Percentiles rank a stretch among this genome's conserved stretches.
Conservation (phyloP, 2,329 filamentous ascomycete species). For the Botrytis elliptica region DNA sequence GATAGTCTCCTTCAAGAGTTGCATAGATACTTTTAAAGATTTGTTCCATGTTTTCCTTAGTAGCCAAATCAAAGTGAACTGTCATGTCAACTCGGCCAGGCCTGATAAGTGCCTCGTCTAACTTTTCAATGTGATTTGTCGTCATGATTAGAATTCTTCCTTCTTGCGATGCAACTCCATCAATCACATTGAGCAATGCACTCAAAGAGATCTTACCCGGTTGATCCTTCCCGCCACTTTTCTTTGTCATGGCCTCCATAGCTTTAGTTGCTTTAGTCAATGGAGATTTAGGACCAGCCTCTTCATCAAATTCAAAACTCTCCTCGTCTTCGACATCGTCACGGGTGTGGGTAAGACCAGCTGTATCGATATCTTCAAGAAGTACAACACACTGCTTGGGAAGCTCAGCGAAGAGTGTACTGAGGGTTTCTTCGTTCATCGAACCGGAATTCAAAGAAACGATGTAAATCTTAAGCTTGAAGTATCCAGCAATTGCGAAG, state of each 20-base stretch:
- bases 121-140: constrained; percentile 61
- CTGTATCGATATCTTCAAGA: constrained; percentile 74
- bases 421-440: constrained; percentile 65
- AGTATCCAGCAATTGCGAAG: constrained; percentile 67
- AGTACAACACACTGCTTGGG: constrained; percentile 70
- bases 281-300: neutral
- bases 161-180: constrained; percentile 65
- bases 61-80: constrained; percentile 50
- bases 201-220: constrained; percentile 54
- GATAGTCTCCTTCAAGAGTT: constrained; percentile 40
- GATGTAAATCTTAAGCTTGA: constrained; percentile 71
- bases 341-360: constrained; percentile 59
- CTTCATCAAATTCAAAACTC: neutral
- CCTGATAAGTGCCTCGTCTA: constrained; percentile 60
- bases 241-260: constrained; percentile 43
- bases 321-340: constrained; percentile 26
- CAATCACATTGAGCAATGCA: constrained; percentile 66
- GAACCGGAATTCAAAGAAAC: constrained; percentile 53
- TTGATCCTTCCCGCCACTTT: constrained; percentile 3
- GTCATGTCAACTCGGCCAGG: constrained; percentile 62
- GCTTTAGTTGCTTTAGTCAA: neutral
- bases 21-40: constrained; percentile 40
- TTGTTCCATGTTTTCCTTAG: constrained; percentile 33
- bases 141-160: constrained; percentile 71
- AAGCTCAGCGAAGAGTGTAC: constrained; percentile 62